phyloP scores from a whole-genome alignment of 176 grass and related monocot genomes.

The Otatea glauca region DNA sequence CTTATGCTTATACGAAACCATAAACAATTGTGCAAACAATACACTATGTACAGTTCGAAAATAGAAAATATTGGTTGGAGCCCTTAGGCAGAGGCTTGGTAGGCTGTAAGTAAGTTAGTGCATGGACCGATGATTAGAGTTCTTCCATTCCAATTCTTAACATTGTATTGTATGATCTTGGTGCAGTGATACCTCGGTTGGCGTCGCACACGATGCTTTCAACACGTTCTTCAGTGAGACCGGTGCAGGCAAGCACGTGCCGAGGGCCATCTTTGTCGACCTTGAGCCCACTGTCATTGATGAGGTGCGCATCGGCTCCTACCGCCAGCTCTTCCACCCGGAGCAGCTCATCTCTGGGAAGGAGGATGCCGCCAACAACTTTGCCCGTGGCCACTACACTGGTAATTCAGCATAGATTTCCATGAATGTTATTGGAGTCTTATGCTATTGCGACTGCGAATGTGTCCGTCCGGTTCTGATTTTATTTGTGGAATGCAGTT shows the following conservation, averaged over 20 bases:
- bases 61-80: conserved; percentile 6
- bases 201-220: conserved; percentile 77
- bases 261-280: conserved; percentile 90
- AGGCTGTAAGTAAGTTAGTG: conserved; percentile 26
- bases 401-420: conserved; percentile 44
- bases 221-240: conserved; percentile 99
- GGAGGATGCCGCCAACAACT: conserved; percentile 97
- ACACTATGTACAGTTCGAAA: not conserved
- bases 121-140: not conserved
- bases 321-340: conserved; percentile 94
- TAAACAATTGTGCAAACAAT: conserved; percentile 23
- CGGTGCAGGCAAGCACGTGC: conserved; percentile 80
- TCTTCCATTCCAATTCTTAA: conserved; percentile 18
- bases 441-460: not conserved
- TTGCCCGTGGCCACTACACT: conserved; percentile 93
- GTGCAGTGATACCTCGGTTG: conserved; percentile 67
- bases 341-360: conserved; percentile 95
- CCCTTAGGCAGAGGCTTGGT: not conserved
- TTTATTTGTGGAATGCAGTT: conserved; percentile 56
- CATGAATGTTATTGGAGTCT: not conserved
- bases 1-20: not conserved
- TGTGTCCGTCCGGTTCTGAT: not conserved
- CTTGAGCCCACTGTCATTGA: conserved; percentile 97
- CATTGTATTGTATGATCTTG: conserved; percentile 18
- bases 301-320: conserved; percentile 74